Evolutionary conservation across 768 basidiomycete genomes (phyloP).

Genomic region (Tricholomella constricta): DNA sequence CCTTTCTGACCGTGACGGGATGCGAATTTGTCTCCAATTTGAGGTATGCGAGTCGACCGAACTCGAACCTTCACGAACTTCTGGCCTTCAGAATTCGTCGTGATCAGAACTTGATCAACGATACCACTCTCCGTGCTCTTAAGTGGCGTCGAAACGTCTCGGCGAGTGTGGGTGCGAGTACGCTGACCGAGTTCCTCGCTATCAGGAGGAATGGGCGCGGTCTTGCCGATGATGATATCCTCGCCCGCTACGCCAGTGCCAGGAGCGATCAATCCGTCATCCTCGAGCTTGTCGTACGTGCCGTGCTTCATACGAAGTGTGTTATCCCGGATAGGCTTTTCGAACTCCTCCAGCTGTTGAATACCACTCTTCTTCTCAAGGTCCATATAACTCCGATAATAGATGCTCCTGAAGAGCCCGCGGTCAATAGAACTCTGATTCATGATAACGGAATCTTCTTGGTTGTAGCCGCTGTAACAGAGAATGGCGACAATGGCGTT

Average conservation of each 20-base stretch:
- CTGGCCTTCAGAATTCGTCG: constrained; percentile 93
- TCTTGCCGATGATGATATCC: constrained; percentile 99
- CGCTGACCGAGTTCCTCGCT: constrained; percentile 97
- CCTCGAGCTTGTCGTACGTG: constrained; percentile 97
- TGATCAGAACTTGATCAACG: constrained; percentile 95
- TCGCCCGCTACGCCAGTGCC: constrained; percentile 95
- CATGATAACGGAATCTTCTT: constrained; percentile 99
- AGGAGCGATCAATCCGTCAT: constrained; percentile 93
- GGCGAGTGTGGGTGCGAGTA: constrained; percentile 88
- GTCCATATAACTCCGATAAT: constrained; percentile 98
- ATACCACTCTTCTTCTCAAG: constrained; percentile 96
- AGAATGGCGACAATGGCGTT: constrained; percentile 98
- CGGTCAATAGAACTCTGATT: constrained; percentile 99
- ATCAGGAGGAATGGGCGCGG: constrained; percentile 94
- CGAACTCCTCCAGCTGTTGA: constrained; percentile 92
- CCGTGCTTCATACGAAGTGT: constrained; percentile 98
- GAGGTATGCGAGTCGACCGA: constrained; percentile 93
- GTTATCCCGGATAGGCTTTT: constrained; percentile 91
- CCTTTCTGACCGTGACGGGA: constrained; percentile 99
- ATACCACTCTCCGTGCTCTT: constrained; percentile 98
- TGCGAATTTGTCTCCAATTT: constrained; percentile 99
- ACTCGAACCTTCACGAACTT: constrained; percentile 99
- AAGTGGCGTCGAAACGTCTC: constrained; percentile 96
- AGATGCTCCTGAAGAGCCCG: constrained; percentile 97
- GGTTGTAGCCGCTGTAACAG: constrained; percentile 99